A percentile compares a stretch with the other conserved stretches of the same genome.
These are phyloP conservation scores for Kernera saxatilis DNA, from an alignment of 345 rosid genomes.

Conservation along the genomic window DNA sequence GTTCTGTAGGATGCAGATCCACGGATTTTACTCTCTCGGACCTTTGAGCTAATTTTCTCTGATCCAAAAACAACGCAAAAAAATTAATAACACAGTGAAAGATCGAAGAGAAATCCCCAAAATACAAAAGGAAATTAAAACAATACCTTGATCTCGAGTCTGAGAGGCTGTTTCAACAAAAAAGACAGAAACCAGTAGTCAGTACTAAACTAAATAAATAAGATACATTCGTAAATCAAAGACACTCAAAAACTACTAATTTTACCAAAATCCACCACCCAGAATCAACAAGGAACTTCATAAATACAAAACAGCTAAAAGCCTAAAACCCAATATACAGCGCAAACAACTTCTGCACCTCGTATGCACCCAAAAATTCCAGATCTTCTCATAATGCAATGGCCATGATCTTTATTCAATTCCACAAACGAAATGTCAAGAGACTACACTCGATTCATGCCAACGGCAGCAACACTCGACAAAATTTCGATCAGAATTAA, in stretches of 20 bases:
- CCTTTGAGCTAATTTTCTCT: conserved; percentile 50
- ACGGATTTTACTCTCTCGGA: conserved; percentile 69
- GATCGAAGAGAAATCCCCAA: background rate
- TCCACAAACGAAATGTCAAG: conserved; percentile 10
- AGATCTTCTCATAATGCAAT: conserved; percentile 17
- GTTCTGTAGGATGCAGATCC: conserved; percentile 65
- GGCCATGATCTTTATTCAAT: conserved; percentile 5
- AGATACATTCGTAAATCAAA: background rate
- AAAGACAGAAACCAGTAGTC: conserved; percentile 9
- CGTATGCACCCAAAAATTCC: background rate
- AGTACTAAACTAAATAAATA: conserved; percentile 7
- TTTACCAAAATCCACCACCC: background rate
- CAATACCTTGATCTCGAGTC: conserved; percentile 44
- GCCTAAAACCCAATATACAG: background rate
- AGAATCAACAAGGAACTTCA: background rate
- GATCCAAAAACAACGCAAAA: conserved; percentile 25
- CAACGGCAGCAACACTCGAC: background rate
- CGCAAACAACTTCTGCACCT: background rate
- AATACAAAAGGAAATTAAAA: background rate
- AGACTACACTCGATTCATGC: conserved; percentile 19
- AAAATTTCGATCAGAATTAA: background rate
- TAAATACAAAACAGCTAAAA: background rate
- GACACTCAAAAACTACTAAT: background rate
- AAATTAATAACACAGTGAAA: conserved; percentile 3
- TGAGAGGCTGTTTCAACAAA: conserved; percentile 39